Conservation (phyloP, 148 eudicot species). For the Amaranthus palmeri region DNA sequence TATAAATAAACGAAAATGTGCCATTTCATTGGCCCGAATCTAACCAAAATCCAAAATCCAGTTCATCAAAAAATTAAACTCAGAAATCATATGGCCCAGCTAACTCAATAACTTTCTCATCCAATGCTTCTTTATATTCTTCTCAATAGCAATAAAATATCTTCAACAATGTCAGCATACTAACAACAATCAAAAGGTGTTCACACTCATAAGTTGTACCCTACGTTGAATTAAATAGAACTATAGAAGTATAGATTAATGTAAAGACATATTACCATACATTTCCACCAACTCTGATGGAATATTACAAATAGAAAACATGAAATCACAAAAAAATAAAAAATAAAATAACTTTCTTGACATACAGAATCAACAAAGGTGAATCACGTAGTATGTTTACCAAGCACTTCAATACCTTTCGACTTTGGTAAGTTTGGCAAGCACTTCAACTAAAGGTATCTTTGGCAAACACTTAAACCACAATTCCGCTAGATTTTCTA, state of each 20-base stretch:
- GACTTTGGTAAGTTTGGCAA: neutral
- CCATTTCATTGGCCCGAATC: neutral
- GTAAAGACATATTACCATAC: neutral
- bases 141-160: neutral
- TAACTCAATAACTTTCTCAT: neutral
- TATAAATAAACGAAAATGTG: neutral
- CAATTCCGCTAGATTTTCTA: neutral
- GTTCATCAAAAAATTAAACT: neutral
- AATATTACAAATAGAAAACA: neutral
- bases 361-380: neutral
- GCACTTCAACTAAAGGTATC: neutral
- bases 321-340: neutral
- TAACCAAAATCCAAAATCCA: neutral
- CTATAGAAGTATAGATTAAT: neutral
- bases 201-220: neutral
- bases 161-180: neutral
- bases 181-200: neutral
- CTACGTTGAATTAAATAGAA: too few relatives aligned
- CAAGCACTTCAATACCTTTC: too few relatives aligned
- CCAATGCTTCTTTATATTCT: neutral
- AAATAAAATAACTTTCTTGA: neutral
- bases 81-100: neutral
- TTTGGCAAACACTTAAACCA: neutral
- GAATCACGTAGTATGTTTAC: too few relatives aligned
- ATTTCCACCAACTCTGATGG: neutral